These are phyloP conservation scores for Monosporozyma unispora DNA, from an alignment of 805 yeast genomes.

Conservation along the genomic window DNA sequence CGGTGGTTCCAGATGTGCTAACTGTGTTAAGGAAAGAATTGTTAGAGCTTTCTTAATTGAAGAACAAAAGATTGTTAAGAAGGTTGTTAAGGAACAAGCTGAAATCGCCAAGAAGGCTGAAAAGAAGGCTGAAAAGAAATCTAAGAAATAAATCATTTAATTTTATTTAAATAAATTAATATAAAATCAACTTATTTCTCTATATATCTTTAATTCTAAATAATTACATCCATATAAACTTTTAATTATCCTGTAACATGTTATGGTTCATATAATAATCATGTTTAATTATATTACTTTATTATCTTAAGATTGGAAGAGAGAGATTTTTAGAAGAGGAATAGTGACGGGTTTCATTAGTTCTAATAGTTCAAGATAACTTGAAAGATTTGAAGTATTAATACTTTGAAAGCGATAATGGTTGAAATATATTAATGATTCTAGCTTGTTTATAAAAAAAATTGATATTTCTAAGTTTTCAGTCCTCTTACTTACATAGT, in stretches of 20 bases:
- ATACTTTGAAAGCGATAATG: no score
- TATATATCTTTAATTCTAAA: neutral
- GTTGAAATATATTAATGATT: no score
- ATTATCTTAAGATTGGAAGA: no score
- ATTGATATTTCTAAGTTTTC: no score
- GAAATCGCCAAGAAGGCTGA: slow-evolving; percentile 68
- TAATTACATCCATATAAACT: slow-evolving; percentile 4
- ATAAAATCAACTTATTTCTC: neutral
- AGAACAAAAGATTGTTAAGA: slow-evolving; percentile 99
- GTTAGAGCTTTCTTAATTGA: slow-evolving; percentile 99
- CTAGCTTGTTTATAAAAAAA: no score
- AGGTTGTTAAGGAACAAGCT: slow-evolving; percentile 94
- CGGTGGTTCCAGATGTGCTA: slow-evolving; percentile 99
- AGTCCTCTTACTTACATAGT: no score
- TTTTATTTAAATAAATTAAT: neutral
- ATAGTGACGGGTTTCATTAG: no score
- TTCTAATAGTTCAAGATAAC: no score
- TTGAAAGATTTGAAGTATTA: no score
- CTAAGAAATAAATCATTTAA: slow-evolving; percentile 5
- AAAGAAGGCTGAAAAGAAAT: slow-evolving; percentile 26
- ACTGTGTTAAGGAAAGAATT: slow-evolving; percentile 98
- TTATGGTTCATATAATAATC: slow-evolving; percentile 4
- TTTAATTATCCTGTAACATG: slow-evolving; percentile 8
- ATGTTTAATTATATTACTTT: neutral
- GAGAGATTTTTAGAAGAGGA: no score